These are phyloP conservation scores for Pilobolus umbonatus DNA, from an alignment of 192 early-diverging fungal genomes.

Conservation along the genomic window DNA sequence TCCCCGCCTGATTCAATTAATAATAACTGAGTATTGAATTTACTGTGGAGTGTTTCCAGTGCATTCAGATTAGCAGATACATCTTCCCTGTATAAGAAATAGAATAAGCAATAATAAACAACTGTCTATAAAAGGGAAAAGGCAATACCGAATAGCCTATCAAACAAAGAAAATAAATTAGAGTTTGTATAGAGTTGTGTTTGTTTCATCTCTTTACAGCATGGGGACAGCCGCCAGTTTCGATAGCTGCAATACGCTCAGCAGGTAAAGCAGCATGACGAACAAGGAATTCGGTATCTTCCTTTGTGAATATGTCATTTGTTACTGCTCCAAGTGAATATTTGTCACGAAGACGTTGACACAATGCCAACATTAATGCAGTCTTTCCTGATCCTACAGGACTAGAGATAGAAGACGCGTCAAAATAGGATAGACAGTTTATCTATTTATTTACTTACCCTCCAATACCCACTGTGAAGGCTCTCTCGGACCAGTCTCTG, in stretches of 20 bases:
- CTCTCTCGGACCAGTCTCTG: constrained; percentile 86
- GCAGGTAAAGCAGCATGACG: constrained; percentile 82
- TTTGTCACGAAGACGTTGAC: constrained; percentile 71
- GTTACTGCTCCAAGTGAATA: constrained; percentile 90
- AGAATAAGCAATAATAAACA: not conserved
- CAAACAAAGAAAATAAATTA: not conserved
- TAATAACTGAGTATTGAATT: constrained; percentile 77
- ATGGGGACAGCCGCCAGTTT: constrained; percentile 96
- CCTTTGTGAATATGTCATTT: constrained; percentile 96
- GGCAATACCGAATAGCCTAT: constrained; percentile 33
- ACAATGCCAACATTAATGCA: constrained; percentile 87
- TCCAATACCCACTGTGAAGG: constrained; percentile 94
- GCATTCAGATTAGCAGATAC: constrained; percentile 93
- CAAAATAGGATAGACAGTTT: not conserved
- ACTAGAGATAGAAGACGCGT: constrained; percentile 31
- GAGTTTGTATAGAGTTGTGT: not conserved
- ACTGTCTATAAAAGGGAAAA: not conserved
- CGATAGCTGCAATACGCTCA: constrained; percentile 88
- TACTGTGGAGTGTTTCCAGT: constrained; percentile 80
- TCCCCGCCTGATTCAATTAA: constrained; percentile 93
- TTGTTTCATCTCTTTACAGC: constrained; percentile 47
- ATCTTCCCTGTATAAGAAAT: constrained; percentile 79
- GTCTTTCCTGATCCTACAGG: constrained; percentile 97
- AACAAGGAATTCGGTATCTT: constrained; percentile 94
- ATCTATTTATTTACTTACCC: constrained; percentile 46